Evolutionary conservation across 371 early-diverging fungal species (phyloP).

Genomic region (Syncephalastrum monosporum): DNA sequence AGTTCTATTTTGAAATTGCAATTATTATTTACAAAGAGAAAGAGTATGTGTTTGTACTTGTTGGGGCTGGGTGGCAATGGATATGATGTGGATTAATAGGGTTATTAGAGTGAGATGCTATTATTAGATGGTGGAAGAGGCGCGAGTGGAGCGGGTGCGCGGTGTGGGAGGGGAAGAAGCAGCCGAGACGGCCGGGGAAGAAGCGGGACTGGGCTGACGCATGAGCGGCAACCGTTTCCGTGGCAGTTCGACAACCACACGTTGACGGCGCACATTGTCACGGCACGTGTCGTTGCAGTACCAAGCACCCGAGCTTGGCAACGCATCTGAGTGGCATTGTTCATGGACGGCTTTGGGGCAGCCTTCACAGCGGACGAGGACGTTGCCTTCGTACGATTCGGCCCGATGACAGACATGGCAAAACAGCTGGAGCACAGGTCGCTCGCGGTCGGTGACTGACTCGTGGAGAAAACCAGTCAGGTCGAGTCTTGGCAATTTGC

Average conservation of each 20-base stretch:
- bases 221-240: constrained; percentile 71
- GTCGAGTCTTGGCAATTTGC: constrained; percentile 84
- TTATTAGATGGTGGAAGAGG: too few species aligned
- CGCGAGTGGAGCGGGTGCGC: too few species aligned
- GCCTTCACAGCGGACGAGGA: constrained; percentile 81
- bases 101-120: too few species aligned
- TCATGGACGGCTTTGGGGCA: constrained; percentile 86
- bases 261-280: constrained; percentile 60
- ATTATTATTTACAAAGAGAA: too few species aligned
- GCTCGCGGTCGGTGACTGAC: constrained; percentile 70
- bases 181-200: too few species aligned
- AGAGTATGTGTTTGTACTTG: too few species aligned
- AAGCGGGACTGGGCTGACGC: constrained; percentile 47
- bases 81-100: too few species aligned
- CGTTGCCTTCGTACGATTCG: constrained; percentile 63
- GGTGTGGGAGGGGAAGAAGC: too few species aligned
- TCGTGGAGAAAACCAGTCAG: constrained; percentile 76
- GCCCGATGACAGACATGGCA: constrained; percentile 80
- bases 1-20: too few species aligned
- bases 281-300: constrained; percentile 72
- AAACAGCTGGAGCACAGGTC: constrained; percentile 87
- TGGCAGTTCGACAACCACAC: constrained; percentile 65
- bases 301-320: constrained; percentile 55
- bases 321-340: constrained; percentile 57
- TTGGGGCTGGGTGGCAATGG: too few species aligned